Conservation (phyloP, 805 yeast genomes). For the Saturnispora mendoncae region DNA sequence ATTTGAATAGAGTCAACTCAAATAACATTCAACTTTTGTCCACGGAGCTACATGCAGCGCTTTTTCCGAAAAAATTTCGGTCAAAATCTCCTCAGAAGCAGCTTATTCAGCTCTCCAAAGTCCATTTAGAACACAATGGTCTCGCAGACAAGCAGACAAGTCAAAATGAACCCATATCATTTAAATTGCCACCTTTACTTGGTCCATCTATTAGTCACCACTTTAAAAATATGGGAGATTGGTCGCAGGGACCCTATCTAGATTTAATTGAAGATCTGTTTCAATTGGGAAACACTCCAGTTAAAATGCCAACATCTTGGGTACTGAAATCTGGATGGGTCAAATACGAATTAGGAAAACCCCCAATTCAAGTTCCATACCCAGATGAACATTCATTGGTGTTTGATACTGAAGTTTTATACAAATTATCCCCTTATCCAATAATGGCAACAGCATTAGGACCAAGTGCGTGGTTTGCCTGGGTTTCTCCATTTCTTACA, state of each 20-base stretch:
- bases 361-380: conserved; percentile 49
- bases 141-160: conserved; percentile 71
- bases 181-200: conserved; percentile 60
- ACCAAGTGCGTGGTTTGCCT: conserved; percentile 76
- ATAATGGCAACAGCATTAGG: conserved; percentile 77
- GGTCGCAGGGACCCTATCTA: conserved; percentile 52
- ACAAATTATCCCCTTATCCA: conserved; percentile 65
- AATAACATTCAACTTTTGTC: conserved; percentile 79
- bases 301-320: conserved; percentile 46
- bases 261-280: conserved; percentile 40
- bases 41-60: conserved; percentile 32
- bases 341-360: conserved; percentile 47
- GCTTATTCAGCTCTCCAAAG: conserved; percentile 45
- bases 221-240: conserved; percentile 60
- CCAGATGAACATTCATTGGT: conserved; percentile 70
- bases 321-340: conserved; percentile 68
- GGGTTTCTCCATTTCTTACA: conserved; percentile 84
- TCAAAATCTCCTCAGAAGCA: conserved; percentile 15
- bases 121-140: conserved; percentile 42
- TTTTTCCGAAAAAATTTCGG: conserved; percentile 43
- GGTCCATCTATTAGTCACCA: conserved; percentile 79
- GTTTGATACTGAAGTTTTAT: conserved; percentile 85
- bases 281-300: conserved; percentile 24
- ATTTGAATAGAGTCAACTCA: conserved; percentile 38
- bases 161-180: conserved; percentile 46